phyloP scores from a whole-genome alignment of 768 basidiomycete species.

The Mrakia blollopis region DNA sequence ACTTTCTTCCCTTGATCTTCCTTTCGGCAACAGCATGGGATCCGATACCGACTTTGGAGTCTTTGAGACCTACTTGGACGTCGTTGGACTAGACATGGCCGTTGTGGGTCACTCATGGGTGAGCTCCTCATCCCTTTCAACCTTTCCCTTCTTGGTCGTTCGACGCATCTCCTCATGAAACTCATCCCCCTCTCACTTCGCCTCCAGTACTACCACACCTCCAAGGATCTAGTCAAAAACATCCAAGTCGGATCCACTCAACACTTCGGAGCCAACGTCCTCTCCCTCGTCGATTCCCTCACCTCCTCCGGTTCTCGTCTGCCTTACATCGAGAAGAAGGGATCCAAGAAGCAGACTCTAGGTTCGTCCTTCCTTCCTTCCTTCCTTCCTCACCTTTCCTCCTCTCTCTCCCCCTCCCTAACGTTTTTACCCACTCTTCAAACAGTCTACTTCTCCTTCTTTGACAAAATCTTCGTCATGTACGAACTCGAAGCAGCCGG shows the following conservation, averaged over 20 bases:
- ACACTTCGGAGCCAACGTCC: constrained; percentile 31
- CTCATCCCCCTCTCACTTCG: too few species aligned
- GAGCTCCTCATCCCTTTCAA: neutral
- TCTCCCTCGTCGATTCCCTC: constrained; percentile 29
- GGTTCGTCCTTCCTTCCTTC: neutral
- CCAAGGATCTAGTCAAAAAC: constrained; percentile 23
- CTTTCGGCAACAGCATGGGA: constrained; percentile 10
- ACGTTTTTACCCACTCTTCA: neutral
- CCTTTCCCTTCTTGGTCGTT: neutral
- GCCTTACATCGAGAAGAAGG: neutral
- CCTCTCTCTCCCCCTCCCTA: too few species aligned
- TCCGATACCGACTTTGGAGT: constrained; percentile 12
- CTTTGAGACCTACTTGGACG: constrained; percentile 26
- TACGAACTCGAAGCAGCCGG: constrained; percentile 24
- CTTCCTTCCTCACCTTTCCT: neutral
- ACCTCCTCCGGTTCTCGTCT: constrained; percentile 1
- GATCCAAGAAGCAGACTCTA: constrained; percentile 4
- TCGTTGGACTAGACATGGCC: constrained; percentile 28
- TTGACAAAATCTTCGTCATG: constrained; percentile 24
- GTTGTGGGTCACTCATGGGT: constrained; percentile 27
- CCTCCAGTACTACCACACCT: constrained; percentile 30
- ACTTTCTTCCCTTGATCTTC: too few species aligned
- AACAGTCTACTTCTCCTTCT: constrained; percentile 30
- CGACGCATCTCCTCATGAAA: neutral
- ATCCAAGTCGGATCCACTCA: constrained; percentile 28